Percentiles rank a stretch among this genome's conserved stretches.
These are phyloP conservation scores for Populus hybrid DNA, from an alignment of 441 rosid genomes.

Conservation along the genomic window DNA sequence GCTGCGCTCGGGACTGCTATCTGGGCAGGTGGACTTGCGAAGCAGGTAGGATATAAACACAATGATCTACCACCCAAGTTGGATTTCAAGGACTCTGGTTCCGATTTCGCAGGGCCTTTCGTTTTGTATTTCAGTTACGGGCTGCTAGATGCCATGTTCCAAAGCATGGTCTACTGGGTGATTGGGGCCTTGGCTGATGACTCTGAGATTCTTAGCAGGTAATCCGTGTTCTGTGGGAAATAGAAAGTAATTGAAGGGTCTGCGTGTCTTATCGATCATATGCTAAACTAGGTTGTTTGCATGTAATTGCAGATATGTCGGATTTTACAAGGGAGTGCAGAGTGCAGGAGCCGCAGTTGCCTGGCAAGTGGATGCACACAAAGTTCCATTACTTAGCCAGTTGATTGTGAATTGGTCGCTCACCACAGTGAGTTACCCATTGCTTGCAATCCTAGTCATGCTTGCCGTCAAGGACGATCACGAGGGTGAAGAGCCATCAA, in stretches of 20 bases:
- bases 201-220: conserved; percentile 73
- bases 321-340: conserved; percentile 70
- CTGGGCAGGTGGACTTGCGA: conserved; percentile 66
- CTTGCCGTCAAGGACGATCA: conserved; percentile 45
- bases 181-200: conserved; percentile 58
- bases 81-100: conserved; percentile 51
- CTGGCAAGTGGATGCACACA: conserved; percentile 56
- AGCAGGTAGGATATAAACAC: conserved; percentile 39
- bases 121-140: conserved; percentile 51
- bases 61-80: conserved; percentile 28
- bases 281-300: neutral
- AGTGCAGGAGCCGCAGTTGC: conserved; percentile 69
- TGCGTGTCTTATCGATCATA: neutral
- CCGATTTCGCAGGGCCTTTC: conserved; percentile 49
- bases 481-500: conserved; percentile 7
- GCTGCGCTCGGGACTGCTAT: conserved; percentile 44
- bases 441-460: conserved; percentile 39
- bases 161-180: conserved; percentile 59
- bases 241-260: neutral
- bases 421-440: conserved; percentile 53
- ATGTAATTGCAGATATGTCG: conserved; percentile 41
- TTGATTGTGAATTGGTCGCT: conserved; percentile 50
- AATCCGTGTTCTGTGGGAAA: neutral
- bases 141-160: conserved; percentile 59
- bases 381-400: conserved; percentile 38